Percentiles rank a stretch among this genome's conserved stretches.
These are phyloP conservation scores for Tricholoma saponaceum DNA, from an alignment of 768 basidiomycete genomes.

Conservation along the genomic window DNA sequence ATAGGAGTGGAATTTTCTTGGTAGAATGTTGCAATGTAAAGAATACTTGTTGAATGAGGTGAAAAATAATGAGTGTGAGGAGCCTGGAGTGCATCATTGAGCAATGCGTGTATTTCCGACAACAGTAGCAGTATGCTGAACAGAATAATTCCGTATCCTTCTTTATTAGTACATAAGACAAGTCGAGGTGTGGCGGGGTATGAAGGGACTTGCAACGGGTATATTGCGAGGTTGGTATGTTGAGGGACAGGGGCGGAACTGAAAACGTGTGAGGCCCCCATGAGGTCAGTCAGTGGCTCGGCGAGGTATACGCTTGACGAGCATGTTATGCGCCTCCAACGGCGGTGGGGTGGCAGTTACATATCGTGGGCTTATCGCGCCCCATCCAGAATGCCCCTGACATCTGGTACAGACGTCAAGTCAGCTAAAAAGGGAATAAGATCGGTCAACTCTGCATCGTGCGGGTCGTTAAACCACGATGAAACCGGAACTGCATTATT, in stretches of 20 bases:
- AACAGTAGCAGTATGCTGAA: neutral
- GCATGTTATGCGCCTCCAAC: neutral
- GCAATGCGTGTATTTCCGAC: slow-evolving; percentile 2
- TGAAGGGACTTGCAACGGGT: slow-evolving; percentile 12
- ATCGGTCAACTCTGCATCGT: slow-evolving; percentile 95
- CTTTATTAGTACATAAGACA: slow-evolving; percentile 2
- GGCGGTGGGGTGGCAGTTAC: neutral
- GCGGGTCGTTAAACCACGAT: slow-evolving; percentile 99
- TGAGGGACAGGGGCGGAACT: neutral
- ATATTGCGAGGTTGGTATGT: slow-evolving; percentile 6
- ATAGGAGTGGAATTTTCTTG: neutral
- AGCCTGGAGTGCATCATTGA: neutral
- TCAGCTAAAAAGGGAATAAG: slow-evolving; percentile 92
- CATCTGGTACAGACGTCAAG: slow-evolving; percentile 78
- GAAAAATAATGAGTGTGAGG: slow-evolving; percentile 1
- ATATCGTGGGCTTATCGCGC: slow-evolving; percentile 43
- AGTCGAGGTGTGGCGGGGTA: slow-evolving; percentile 9
- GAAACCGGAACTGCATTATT: slow-evolving; percentile 99
- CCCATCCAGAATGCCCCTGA: slow-evolving; percentile 85
- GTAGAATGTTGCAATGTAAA: slow-evolving; percentile 1
- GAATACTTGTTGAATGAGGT: neutral
- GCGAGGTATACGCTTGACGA: neutral
- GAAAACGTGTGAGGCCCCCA: neutral
- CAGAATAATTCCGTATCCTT: slow-evolving; percentile 4
- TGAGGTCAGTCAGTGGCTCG: neutral